phyloP scores from a whole-genome alignment of 2,329 filamentous ascomycete genomes.

The Pestalotiopsis sp. region DNA sequence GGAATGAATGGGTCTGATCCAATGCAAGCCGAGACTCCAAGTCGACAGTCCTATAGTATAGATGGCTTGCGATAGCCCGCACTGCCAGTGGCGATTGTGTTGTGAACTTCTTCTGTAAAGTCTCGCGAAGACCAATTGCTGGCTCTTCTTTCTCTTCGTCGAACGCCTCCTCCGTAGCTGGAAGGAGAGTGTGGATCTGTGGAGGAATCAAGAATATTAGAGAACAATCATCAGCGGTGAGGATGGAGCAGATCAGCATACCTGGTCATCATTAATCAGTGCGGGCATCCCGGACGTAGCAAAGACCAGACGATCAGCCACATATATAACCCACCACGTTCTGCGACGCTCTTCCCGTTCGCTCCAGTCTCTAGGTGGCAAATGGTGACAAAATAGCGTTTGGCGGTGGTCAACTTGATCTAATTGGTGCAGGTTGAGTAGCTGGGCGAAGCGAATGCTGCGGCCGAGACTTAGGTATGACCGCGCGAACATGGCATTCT shows the following conservation, averaged over 20 bases:
- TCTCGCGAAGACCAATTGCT: background rate
- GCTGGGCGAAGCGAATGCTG: background rate
- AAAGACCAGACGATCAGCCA: background rate
- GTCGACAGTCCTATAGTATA: background rate
- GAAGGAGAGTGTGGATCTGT: background rate
- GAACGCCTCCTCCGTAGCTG: background rate
- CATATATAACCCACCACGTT: background rate
- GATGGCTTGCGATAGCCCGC: background rate
- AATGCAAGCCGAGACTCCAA: slow-evolving; percentile 1
- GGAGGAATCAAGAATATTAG: background rate
- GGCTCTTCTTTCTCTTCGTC: background rate
- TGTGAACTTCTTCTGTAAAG: background rate
- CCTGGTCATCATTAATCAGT: background rate
- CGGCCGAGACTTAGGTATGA: background rate
- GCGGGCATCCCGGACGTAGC: background rate
- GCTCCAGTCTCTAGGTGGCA: background rate
- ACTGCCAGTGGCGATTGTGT: background rate
- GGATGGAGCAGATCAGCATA: background rate
- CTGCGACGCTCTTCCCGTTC: background rate
- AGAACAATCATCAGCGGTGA: background rate
- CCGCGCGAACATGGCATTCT: background rate
- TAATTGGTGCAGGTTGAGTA: background rate
- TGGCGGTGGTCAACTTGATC: background rate
- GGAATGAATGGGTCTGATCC: background rate
- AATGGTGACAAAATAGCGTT: background rate